Percentiles rank a stretch among this genome's conserved stretches.
phyloP scores from a whole-genome alignment of 1,284 basidiomycete genomes.

The Fomitopsis pinicola region DNA sequence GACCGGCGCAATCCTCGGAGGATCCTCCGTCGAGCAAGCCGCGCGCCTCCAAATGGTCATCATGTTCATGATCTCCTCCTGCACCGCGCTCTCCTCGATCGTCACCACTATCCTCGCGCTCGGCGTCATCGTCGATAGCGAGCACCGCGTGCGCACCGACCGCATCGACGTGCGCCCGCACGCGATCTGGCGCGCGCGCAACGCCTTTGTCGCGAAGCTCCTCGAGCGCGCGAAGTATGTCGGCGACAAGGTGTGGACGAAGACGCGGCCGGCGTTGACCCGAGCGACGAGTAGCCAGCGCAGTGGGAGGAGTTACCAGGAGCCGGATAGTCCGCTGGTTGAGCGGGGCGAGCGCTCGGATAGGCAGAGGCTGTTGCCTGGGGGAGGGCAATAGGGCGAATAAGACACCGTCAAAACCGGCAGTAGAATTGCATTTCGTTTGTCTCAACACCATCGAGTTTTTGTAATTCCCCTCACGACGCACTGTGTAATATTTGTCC shows the following conservation, averaged over 20 bases:
- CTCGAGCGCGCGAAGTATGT: constrained; percentile 11
- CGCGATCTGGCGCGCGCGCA: constrained; percentile 38
- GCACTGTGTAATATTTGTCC: too few species aligned
- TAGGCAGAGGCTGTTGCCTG: constrained; percentile 4
- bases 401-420: too few species aligned
- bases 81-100: constrained; percentile 66
- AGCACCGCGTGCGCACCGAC: constrained; percentile 70
- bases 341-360: not conserved
- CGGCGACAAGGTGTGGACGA: not conserved
- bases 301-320: not conserved
- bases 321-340: constrained; percentile 3
- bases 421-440: too few species aligned
- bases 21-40: constrained; percentile 78
- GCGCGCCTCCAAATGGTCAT: constrained; percentile 86
- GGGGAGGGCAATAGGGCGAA: not conserved
- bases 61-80: constrained; percentile 86
- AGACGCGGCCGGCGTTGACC: constrained; percentile 2
- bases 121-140: constrained; percentile 57
- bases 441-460: not conserved
- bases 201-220: constrained; percentile 14
- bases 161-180: constrained; percentile 53
- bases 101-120: constrained; percentile 59
- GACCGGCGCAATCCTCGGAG: constrained; percentile 86
- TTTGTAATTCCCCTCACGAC: too few species aligned
- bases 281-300: constrained; percentile 1